phyloP scores from a whole-genome alignment of 1,139 yeast genomes.

The Yamadazyma sp. region DNA sequence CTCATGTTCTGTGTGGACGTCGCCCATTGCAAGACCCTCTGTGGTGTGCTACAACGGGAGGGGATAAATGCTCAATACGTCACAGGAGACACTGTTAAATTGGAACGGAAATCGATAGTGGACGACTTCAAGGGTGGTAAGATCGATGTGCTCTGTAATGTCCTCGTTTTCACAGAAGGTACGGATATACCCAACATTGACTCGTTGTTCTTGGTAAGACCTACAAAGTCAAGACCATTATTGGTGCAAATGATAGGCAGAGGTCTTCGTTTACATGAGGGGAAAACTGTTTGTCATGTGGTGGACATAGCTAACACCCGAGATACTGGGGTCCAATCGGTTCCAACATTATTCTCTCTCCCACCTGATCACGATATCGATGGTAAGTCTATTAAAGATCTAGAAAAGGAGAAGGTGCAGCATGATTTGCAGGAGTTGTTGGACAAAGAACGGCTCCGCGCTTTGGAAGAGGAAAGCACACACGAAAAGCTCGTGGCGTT shows the following conservation, averaged over 20 bases:
- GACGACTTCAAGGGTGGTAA: conserved; percentile 61
- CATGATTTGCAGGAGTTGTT: conserved; percentile 14
- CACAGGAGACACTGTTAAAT: conserved; percentile 60
- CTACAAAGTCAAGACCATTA: conserved; percentile 72
- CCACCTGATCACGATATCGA: conserved; percentile 32
- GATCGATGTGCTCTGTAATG: conserved; percentile 77
- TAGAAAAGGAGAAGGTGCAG: conserved; percentile 26
- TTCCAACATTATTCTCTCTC: conserved; percentile 56
- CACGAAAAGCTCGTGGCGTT: conserved; percentile 16
- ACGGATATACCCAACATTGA: conserved; percentile 93
- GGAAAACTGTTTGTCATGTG: conserved; percentile 68
- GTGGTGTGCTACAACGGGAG: conserved; percentile 50
- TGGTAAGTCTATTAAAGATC: conserved; percentile 30
- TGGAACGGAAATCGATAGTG: conserved; percentile 53
- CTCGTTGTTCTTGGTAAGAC: conserved; percentile 74
- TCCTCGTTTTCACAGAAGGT: conserved; percentile 92
- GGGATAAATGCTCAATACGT: conserved; percentile 77
- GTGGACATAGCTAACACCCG: conserved; percentile 74
- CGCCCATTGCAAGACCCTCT: conserved; percentile 59
- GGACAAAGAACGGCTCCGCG: conserved; percentile 19
- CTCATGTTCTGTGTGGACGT: conserved; percentile 78
- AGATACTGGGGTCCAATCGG: conserved; percentile 57
- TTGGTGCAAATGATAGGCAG: conserved; percentile 90
- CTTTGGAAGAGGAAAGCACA: conserved; percentile 17
- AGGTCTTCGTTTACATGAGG: conserved; percentile 67